phyloP scores from a whole-genome alignment of 148 eudicot species.

The Fagopyrum homotropicum region DNA sequence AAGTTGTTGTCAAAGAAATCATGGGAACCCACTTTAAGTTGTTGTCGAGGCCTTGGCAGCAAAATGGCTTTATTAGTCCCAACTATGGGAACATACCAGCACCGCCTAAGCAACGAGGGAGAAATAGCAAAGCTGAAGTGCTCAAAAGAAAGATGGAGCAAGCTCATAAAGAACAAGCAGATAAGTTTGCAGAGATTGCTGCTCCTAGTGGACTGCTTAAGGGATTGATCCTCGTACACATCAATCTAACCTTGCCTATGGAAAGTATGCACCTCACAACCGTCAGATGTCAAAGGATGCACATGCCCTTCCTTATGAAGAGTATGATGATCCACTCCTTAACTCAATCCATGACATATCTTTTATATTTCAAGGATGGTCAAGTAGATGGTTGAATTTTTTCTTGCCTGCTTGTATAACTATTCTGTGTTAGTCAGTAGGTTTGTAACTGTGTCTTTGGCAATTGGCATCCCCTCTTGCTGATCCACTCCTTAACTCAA shows the following conservation, averaged over 20 bases:
- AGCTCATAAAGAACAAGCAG: slow-evolving; percentile 79
- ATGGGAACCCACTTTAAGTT: no score
- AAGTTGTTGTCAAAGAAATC: no score
- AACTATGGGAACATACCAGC: slow-evolving; percentile 43
- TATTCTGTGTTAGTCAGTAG: no score
- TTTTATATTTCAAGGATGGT: no score
- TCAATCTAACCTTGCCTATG: slow-evolving; percentile 23
- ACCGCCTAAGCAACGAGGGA: slow-evolving; percentile 64
- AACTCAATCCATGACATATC: no score
- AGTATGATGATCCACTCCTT: slow-evolving; percentile 37
- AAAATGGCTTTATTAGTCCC: slow-evolving; percentile 72
- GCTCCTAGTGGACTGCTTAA: no score
- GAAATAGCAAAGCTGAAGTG: slow-evolving; percentile 56
- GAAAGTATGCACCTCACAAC: slow-evolving; percentile 14
- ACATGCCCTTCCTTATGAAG: slow-evolving; percentile 18
- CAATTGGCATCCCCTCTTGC: no score
- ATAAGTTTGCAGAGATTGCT: slow-evolving; percentile 38
- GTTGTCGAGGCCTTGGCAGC: slow-evolving; percentile 15
- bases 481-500: no score
- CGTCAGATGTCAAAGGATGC: slow-evolving; percentile 19
- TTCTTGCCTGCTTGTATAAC: no score
- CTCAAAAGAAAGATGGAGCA: slow-evolving; percentile 74
- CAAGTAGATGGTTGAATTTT: no score
- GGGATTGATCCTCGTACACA: neutral
- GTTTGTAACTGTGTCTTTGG: no score